phyloP scores from a whole-genome alignment of 148 eudicot species.

The Rhododendron ferrugineum region DNA sequence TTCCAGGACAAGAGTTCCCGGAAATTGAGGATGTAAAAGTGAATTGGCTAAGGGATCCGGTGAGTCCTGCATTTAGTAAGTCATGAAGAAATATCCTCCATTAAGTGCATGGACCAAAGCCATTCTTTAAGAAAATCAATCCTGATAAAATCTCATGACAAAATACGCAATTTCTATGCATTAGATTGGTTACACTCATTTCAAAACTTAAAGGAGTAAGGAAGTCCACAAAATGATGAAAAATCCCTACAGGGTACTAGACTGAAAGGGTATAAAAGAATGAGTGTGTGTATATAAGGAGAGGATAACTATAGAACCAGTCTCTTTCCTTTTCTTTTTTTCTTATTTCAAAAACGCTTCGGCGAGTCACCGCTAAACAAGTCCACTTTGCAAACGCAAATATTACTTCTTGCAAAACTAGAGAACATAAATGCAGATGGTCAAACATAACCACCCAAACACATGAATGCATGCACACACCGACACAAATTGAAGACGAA shows the following conservation, averaged over 20 bases:
- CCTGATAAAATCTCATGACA: not conserved
- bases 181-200: not conserved
- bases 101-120: not conserved
- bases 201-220: not conserved
- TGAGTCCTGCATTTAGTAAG: slow-evolving; percentile 62
- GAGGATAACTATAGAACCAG: not conserved
- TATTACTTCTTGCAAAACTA: not conserved
- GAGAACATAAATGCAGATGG: not conserved
- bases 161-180: not conserved
- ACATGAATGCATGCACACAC: not conserved
- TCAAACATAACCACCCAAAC: not conserved
- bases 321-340: not conserved
- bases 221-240: not conserved
- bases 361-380: not conserved
- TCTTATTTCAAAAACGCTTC: not conserved
- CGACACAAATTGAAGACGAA: not conserved
- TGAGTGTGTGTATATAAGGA: not conserved
- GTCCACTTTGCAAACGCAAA: not conserved
- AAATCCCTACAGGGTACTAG: not conserved
- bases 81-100: not conserved
- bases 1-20: slow-evolving; percentile 94
- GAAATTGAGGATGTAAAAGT: slow-evolving; percentile 77
- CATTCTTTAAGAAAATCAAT: slow-evolving; percentile 4
- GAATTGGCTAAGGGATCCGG: slow-evolving; percentile 93
- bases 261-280: not conserved